Conservation (phyloP, 2,329 filamentous ascomycete genomes). For the Aspergillus transmontanensis region DNA sequence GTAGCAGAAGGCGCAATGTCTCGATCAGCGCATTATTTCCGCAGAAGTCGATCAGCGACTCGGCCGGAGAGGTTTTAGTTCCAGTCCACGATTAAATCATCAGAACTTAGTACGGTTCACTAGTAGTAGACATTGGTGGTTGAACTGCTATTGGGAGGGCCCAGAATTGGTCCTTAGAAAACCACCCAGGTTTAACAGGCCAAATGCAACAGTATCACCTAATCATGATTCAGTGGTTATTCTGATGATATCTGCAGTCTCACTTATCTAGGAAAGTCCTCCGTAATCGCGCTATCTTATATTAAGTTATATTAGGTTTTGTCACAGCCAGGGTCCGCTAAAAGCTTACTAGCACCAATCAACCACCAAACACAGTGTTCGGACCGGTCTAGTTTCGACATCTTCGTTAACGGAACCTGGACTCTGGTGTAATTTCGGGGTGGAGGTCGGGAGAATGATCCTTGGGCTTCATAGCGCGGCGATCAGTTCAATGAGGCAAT, state of each 20-base stretch:
- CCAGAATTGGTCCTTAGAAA: background rate
- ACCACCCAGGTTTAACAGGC: no score
- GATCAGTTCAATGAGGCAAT: background rate
- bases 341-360: background rate
- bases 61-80: background rate
- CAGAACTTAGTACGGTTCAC: background rate
- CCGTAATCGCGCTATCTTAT: background rate
- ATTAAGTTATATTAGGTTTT: background rate
- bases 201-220: background rate
- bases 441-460: background rate
- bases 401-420: no score
- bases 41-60: background rate
- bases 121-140: background rate
- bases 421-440: constrained; percentile 1
- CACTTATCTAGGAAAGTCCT: background rate
- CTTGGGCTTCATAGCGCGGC: background rate
- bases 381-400: background rate
- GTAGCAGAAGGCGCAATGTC: background rate
- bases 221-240: background rate
- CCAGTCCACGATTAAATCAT: background rate
- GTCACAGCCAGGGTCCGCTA: background rate
- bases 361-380: background rate
- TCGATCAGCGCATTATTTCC: background rate
- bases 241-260: background rate
- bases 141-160: background rate